These are phyloP conservation scores for Raphanus raphanistrum DNA, from an alignment of 345 rosid species.

Conservation along the genomic window DNA sequence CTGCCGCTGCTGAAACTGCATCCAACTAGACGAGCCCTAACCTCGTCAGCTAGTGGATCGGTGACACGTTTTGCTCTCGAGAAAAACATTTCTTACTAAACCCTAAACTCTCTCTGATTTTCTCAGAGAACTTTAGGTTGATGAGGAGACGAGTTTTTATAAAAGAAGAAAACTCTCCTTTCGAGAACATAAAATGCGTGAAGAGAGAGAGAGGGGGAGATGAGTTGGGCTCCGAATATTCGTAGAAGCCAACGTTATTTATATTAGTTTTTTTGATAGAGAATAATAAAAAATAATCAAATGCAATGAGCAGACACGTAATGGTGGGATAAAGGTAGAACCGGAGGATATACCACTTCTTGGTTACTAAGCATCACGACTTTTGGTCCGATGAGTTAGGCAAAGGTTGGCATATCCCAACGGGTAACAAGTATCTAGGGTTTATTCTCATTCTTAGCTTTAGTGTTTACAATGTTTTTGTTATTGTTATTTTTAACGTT, in stretches of 20 bases:
- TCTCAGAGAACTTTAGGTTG: too few relatives aligned
- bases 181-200: not conserved
- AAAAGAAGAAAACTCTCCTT: slow-evolving; percentile 11
- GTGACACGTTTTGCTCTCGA: slow-evolving; percentile 55
- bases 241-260: slow-evolving; percentile 18
- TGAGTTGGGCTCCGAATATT: slow-evolving; percentile 29
- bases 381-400: slow-evolving; percentile 27
- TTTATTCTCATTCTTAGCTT: slow-evolving; percentile 3
- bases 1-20: slow-evolving; percentile 68
- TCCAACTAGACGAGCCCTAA: slow-evolving; percentile 62
- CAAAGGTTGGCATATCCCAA: slow-evolving; percentile 34
- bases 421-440: slow-evolving; percentile 12
- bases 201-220: not conserved
- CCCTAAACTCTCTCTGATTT: too few relatives aligned
- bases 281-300: not conserved
- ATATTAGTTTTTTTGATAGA: not conserved
- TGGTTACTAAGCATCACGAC: slow-evolving; percentile 18
- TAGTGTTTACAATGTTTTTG: not conserved
- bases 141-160: slow-evolving; percentile 10
- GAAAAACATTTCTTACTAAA: slow-evolving; percentile 20
- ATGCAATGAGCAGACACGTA: slow-evolving; percentile 33
- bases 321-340: slow-evolving; percentile 27
- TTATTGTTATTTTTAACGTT: not conserved
- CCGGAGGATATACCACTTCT: slow-evolving; percentile 33
- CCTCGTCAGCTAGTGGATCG: slow-evolving; percentile 60